Conservation (phyloP, 768 basidiomycete species). For the Albatrellus ellisii region DNA sequence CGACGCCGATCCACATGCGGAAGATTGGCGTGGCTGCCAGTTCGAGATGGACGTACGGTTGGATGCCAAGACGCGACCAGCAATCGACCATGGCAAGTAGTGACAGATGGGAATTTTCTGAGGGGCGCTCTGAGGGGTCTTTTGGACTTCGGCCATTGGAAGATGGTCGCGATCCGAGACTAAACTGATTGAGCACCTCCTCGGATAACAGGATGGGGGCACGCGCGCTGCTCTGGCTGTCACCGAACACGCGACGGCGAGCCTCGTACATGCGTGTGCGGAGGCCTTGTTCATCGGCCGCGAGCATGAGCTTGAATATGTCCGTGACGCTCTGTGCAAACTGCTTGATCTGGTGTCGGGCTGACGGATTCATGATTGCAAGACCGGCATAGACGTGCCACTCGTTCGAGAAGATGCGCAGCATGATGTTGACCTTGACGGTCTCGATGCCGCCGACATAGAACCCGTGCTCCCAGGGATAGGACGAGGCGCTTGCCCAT, state of each 20-base stretch:
- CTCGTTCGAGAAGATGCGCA: constrained; percentile 92
- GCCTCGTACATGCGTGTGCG: constrained; percentile 63
- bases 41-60: constrained; percentile 82
- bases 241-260: constrained; percentile 64
- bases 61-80: constrained; percentile 80
- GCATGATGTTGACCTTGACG: constrained; percentile 92
- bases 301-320: constrained; percentile 92
- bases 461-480: constrained; percentile 92
- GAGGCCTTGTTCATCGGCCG: constrained; percentile 37
- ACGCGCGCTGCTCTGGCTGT: constrained; percentile 19
- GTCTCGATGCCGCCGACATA: constrained; percentile 98
- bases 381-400: constrained; percentile 99
- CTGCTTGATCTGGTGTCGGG: constrained; percentile 80
- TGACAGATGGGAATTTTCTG: constrained; percentile 82
- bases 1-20: constrained; percentile 92
- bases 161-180: constrained; percentile 39
- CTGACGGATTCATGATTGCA: constrained; percentile 93
- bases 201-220: constrained; percentile 75
- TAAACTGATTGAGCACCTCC: constrained; percentile 80
- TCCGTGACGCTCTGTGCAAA: constrained; percentile 78
- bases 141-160: not conserved
- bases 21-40: constrained; percentile 96
- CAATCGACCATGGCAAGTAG: constrained; percentile 98
- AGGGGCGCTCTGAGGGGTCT: constrained; percentile 16
- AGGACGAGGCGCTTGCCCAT: constrained; percentile 63